Evolutionary conservation across 352 stramenopile species (phyloP), one percentile per base, ranked within the genome.

Genomic region (Pythium phragmitis): DNA sequence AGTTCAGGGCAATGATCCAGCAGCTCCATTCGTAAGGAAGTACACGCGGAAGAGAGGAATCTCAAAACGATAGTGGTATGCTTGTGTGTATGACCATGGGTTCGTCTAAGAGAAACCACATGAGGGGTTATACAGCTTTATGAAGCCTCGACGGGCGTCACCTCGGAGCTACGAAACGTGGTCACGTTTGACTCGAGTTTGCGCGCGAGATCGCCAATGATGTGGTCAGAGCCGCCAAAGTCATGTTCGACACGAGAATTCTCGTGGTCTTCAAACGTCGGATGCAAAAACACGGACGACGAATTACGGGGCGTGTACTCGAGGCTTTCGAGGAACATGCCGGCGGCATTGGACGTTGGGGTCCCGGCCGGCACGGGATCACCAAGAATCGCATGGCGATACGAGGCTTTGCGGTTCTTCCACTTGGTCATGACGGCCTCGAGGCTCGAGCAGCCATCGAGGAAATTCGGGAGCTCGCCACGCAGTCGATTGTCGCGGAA

Each of bases 361-460:
- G 26, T 61, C 7, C 46, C 67, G 6, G 68, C 70, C 9, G 78
- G 78, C 50, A 92, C 75, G 3, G 83, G 81, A 41, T 92, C 83
- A 17, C 83, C 83, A 4, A 92, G 75, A 21, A 88, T 84, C 19
- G 76, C 73, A 70, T 92, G 76, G 23, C 76, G 76, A 67, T 92
- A 92, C 42, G 75, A 91, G 17, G 83, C 83, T 77, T 91, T 91
- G 34, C 84, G 81, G 56, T 83, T 85, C 68, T 91, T 92, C 84
- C 84, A 92, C 75, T 92, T 92, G 58, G 70, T 88, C 79, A 92
- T 82, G 19, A 92, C 84, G 19, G 81, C 81, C 39, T 90, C 81
- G 8, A 92, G 66, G 48, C 82, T 92, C 16, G 81, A 92, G 66
- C 80, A 91, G 21, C 81, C 84, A 48, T 92, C 84, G 13, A 93